These are phyloP conservation scores for Hyaloscypha hepaticicola DNA, from an alignment of 495 filamentous ascomycete species.

Conservation along the genomic window DNA sequence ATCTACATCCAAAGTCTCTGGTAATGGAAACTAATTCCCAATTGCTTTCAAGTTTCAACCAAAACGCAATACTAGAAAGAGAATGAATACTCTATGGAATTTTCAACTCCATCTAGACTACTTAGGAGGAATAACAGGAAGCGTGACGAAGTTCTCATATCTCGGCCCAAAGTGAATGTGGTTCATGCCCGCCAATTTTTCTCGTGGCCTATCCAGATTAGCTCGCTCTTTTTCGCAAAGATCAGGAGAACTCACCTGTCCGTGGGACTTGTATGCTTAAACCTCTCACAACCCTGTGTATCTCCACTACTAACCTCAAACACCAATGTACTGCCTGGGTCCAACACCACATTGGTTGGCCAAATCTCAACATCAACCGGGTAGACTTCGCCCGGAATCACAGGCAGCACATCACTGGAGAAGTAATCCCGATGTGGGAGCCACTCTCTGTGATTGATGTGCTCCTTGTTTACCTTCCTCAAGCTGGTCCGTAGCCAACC, in stretches of 20 bases:
- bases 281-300: constrained; percentile 52
- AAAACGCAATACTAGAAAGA: too few species aligned
- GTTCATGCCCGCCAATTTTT: not conserved
- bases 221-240: not conserved
- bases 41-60: too few species aligned
- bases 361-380: constrained; percentile 65
- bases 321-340: constrained; percentile 50
- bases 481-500: constrained; percentile 58
- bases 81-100: too few species aligned
- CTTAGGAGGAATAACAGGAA: not conserved
- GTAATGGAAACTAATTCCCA: too few species aligned
- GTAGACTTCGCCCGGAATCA: constrained; percentile 57
- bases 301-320: constrained; percentile 61
- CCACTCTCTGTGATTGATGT: constrained; percentile 50
- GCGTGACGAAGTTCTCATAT: not conserved
- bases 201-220: not conserved
- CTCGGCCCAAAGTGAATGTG: not conserved
- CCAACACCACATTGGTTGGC: constrained; percentile 66
- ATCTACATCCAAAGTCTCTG: too few species aligned
- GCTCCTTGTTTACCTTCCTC: constrained; percentile 49
- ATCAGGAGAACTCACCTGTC: constrained; percentile 29
- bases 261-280: constrained; percentile 23
- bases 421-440: constrained; percentile 61
- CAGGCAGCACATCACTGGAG: constrained; percentile 53
- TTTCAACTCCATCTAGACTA: not conserved